Conservation (phyloP, 2,329 filamentous ascomycete genomes). For the Pyrenophora graminea region DNA sequence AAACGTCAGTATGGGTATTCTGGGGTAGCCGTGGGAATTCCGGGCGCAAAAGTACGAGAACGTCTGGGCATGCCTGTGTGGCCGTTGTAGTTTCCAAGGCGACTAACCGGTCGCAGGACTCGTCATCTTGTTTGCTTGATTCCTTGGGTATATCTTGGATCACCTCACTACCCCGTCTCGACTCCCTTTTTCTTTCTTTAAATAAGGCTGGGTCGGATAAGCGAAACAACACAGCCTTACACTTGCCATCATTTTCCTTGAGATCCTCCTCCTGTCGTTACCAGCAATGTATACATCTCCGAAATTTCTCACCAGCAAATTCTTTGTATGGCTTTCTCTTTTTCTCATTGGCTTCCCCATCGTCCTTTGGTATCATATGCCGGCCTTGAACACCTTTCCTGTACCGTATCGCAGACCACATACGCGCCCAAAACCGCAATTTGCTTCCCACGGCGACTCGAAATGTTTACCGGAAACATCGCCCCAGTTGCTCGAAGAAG, state of each 20-base stretch:
- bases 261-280: not conserved
- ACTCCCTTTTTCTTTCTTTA: not conserved
- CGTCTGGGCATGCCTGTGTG: not conserved
- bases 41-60: not conserved
- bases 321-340: slow-evolving; percentile 8
- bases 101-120: not conserved
- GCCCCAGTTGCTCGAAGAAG: slow-evolving; percentile 13
- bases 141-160: not conserved
- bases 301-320: not conserved
- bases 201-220: not conserved
- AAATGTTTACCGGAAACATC: slow-evolving; percentile 21
- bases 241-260: not conserved
- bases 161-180: not conserved
- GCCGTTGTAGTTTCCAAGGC: not conserved
- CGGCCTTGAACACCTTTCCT: slow-evolving; percentile 3
- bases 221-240: not conserved
- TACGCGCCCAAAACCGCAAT: slow-evolving; percentile 10
- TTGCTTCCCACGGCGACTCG: slow-evolving; percentile 19
- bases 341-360: slow-evolving; percentile 8
- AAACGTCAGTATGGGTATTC: not conserved
- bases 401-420: slow-evolving; percentile 15
- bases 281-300: not conserved
- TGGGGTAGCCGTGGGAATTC: not conserved
- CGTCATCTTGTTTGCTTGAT: not conserved
- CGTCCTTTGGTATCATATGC: slow-evolving; percentile 11